phyloP scores from a whole-genome alignment of 805 yeast genomes.

The Yueomyces sinensis region DNA sequence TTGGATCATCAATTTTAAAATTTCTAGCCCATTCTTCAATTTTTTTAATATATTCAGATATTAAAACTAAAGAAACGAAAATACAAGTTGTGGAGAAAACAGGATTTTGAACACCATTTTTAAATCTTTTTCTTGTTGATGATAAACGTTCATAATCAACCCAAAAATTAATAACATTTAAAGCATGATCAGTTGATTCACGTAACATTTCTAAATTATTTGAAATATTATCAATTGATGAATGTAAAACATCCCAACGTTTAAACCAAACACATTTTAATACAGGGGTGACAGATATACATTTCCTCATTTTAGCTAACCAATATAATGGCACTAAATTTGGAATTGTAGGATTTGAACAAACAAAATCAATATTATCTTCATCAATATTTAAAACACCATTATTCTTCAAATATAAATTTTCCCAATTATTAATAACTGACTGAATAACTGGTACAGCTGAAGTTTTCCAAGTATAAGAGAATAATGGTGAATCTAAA shows the following conservation, averaged over 20 bases:
- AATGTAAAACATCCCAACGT: conserved; percentile 58
- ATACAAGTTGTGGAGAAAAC: not conserved
- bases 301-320: conserved; percentile 54
- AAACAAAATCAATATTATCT: conserved; percentile 10
- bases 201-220: conserved; percentile 49
- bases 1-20: conserved; percentile 7
- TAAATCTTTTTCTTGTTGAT: not conserved
- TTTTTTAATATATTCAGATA: conserved; percentile 31
- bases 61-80: conserved; percentile 33
- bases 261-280: conserved; percentile 46
- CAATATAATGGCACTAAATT: conserved; percentile 52
- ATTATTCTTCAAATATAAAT: conserved; percentile 44
- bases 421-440: conserved; percentile 56
- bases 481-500: conserved; percentile 27
- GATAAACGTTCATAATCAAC: conserved; percentile 14
- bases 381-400: conserved; percentile 47
- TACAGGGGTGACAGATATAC: conserved; percentile 47
- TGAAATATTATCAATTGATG: conserved; percentile 31
- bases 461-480: conserved; percentile 54
- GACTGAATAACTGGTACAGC: conserved; percentile 45
- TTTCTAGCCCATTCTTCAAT: conserved; percentile 20
- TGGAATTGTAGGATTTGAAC: conserved; percentile 35
- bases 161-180: conserved; percentile 57
- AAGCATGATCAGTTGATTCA: conserved; percentile 44
- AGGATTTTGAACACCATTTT: not conserved